Conservation (phyloP, 495 filamentous ascomycete species). For the Pyrenula massariospora region DNA sequence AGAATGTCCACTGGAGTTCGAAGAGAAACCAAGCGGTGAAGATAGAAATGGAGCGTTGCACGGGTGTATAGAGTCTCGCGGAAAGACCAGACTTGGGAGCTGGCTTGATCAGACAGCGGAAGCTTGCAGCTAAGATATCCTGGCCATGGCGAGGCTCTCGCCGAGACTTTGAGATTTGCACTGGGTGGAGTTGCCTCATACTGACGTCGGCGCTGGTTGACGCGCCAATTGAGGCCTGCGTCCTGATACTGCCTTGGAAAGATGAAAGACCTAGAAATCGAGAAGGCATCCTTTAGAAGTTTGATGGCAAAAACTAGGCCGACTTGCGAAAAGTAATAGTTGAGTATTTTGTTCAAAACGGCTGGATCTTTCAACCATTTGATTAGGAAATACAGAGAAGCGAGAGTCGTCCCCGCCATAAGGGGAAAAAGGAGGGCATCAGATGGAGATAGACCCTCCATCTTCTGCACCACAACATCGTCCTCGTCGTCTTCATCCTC, state of each 20-base stretch:
- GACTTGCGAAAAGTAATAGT: constrained; percentile 73
- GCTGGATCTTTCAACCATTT: constrained; percentile 76
- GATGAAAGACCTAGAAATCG: constrained; percentile 51
- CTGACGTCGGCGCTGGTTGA: constrained; percentile 18
- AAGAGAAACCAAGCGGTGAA: constrained; percentile 29
- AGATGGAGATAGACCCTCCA: constrained; percentile 65
- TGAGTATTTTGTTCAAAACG: constrained; percentile 72
- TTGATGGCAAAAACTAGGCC: constrained; percentile 62
- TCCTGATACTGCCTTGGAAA: constrained; percentile 51
- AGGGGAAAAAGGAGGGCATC: constrained; percentile 85
- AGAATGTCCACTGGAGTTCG: constrained; percentile 36
- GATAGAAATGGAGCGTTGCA: constrained; percentile 30
- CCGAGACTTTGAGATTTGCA: not conserved
- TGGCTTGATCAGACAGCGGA: constrained; percentile 21
- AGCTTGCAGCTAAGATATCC: constrained; percentile 28
- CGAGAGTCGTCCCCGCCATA: constrained; percentile 60
- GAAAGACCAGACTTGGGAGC: constrained; percentile 30
- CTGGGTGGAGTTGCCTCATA: constrained; percentile 11
- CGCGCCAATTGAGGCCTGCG: constrained; percentile 24
- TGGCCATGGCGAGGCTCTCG: constrained; percentile 38
- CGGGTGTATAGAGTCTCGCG: constrained; percentile 35
- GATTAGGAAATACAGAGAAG: constrained; percentile 77
- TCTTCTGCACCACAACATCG: constrained; percentile 30
- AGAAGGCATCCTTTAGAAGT: constrained; percentile 55
- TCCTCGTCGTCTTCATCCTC: constrained; percentile 46